These are phyloP conservation scores for Micractinium sp. DNA, from an alignment of 139 green algal species.

Conservation along the genomic window DNA sequence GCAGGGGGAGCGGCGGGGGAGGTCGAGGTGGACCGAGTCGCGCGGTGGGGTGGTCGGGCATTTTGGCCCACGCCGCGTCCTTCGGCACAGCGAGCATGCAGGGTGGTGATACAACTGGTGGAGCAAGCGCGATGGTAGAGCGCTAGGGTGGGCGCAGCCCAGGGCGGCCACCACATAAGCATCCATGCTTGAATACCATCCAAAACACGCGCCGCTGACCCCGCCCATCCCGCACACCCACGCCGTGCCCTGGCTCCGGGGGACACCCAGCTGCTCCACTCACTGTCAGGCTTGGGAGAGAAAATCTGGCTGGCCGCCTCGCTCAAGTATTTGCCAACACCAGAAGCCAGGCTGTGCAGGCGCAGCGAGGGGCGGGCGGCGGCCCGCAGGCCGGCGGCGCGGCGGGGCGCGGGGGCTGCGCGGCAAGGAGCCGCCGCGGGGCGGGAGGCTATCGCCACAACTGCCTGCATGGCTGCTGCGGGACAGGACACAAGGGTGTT, in stretches of 20 bases:
- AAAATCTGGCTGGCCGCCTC: slow-evolving; percentile 41
- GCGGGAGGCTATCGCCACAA: not conserved
- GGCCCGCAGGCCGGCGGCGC: not conserved
- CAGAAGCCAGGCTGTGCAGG: not conserved
- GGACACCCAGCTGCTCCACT: not conserved
- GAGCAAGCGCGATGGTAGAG: too few relatives aligned
- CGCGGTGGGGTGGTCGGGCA: not conserved
- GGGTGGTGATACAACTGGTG: too few relatives aligned
- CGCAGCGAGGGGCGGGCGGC: not conserved
- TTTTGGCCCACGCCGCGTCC: too few relatives aligned
- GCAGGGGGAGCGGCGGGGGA: not conserved
- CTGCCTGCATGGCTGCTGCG: not conserved
- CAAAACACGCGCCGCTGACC: too few relatives aligned
- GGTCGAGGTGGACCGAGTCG: not conserved
- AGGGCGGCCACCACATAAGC: too few relatives aligned
- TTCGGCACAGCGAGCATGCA: too few relatives aligned
- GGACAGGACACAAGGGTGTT: not conserved
- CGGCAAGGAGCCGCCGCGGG: not conserved
- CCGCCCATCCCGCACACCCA: too few relatives aligned
- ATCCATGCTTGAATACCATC: too few relatives aligned
- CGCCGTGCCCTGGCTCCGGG: too few relatives aligned
- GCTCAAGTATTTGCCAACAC: slow-evolving; percentile 33
- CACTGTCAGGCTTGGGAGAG: slow-evolving; percentile 17
- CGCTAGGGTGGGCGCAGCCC: too few relatives aligned
- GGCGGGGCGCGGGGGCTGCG: not conserved